Percentiles rank a stretch among this genome's conserved stretches.
phyloP scores from a whole-genome alignment of 2,329 filamentous ascomycete species.

The Teratosphaeria viscida region DNA sequence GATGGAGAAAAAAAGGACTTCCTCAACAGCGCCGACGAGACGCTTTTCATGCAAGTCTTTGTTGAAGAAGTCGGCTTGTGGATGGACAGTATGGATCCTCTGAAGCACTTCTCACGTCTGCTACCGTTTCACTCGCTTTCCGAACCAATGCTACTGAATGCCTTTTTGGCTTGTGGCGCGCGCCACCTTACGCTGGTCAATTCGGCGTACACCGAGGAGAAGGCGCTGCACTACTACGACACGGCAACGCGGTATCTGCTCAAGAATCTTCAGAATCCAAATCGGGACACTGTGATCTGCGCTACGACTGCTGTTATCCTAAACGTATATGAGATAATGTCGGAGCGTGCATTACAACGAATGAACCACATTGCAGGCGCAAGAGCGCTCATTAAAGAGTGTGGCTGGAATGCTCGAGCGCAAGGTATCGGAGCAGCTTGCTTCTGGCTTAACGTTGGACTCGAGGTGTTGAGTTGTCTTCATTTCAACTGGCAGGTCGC shows the following conservation, averaged over 20 bases:
- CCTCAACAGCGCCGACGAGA: constrained; percentile 64
- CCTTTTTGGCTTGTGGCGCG: constrained; percentile 78
- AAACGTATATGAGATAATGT: constrained; percentile 91
- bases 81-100: constrained; percentile 85
- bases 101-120: constrained; percentile 72
- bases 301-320: constrained; percentile 79
- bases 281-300: constrained; percentile 73
- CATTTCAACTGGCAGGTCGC: constrained; percentile 78
- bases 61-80: constrained; percentile 81
- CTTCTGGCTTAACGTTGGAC: constrained; percentile 87
- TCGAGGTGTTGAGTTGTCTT: constrained; percentile 82
- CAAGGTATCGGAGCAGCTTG: constrained; percentile 74
- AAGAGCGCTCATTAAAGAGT: constrained; percentile 77
- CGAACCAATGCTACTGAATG: constrained; percentile 81
- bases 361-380: constrained; percentile 86
- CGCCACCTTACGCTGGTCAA: constrained; percentile 67
- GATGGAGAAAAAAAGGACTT: constrained; percentile 45
- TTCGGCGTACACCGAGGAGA: constrained; percentile 60
- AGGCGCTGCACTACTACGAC: constrained; percentile 74
- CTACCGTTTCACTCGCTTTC: constrained; percentile 74
- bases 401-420: constrained; percentile 73
- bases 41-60: constrained; percentile 85
- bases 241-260: constrained; percentile 71
- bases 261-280: constrained; percentile 68
- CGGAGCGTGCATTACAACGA: constrained; percentile 62